Base-by-base conservation (phyloP, 108 stramenopile genomes). In the Aureococcus anophagefferens region DNA sequence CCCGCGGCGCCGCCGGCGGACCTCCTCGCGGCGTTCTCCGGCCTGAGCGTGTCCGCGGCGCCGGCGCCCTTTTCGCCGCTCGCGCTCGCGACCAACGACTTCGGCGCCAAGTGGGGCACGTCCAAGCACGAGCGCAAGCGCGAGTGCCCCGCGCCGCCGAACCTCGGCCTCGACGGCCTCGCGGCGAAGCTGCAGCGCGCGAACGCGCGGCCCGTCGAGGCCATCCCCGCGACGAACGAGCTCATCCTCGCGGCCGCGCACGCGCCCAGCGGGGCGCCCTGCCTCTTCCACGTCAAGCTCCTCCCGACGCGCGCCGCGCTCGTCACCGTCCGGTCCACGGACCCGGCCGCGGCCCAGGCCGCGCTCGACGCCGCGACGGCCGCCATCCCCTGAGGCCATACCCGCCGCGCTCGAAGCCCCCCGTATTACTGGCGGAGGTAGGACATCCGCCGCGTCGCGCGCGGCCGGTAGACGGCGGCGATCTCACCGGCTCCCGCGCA, bases 81-180 rank as follows among this genome's bases (percentile, higher is more conserved):
- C 46, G 64, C 70, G 45, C 93, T 96, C 70, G 88, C 79, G 37
- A 96, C 95, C 0, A 83, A 88, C 30, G 91, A 93, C 72, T 96
- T 96, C 66, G 95, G 95, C 65, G 77, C 85, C 68, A 76, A 85
- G 46, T 96, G 95, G 95, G 91, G 94, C 7, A 68, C 29, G 13
- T 67, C 66, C 68, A 45, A 88, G 87, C 67, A 72, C 87, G 29
- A 83, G 81, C 15, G 85, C 83, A 62, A 81, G 83, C 68, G 86
- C 90, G 31, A 64, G 79, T 13, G 80, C 80, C 46, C 68, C 9
- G 69, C 72, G 33, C 82, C 86, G 0, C 73, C 82, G 34, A 78
- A 81, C 59, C 40, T 74, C 31, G 79, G 72, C 36, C 75, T 85
- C 18, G 78, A 77, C 62, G 77, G 76, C 32, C 71, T 94, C 30